These are phyloP conservation scores for Mycena maculata DNA, from an alignment of 768 basidiomycete genomes.

Conservation along the genomic window DNA sequence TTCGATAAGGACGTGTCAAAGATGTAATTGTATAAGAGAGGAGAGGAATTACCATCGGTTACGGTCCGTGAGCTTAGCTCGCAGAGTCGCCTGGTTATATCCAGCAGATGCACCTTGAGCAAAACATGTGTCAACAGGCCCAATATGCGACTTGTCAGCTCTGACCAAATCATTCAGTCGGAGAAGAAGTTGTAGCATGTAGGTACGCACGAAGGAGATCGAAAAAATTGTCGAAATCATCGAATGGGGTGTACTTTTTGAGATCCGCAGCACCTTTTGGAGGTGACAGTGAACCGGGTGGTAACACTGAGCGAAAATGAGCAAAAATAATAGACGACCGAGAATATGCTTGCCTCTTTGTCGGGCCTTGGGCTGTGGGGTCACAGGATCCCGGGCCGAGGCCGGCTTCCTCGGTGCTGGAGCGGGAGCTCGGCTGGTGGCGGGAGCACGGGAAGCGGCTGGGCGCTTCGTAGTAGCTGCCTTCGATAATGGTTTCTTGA, in stretches of 20 bases:
- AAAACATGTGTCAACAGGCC: constrained; percentile 77
- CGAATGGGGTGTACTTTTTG: constrained; percentile 41
- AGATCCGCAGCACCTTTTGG: constrained; percentile 40
- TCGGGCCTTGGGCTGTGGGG: constrained; percentile 56
- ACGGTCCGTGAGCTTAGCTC: constrained; percentile 56
- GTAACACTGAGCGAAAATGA: constrained; percentile 33
- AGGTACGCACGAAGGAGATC: constrained; percentile 64
- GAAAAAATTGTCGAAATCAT: constrained; percentile 56
- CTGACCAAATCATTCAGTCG: constrained; percentile 45
- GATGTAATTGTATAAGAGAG: background rate
- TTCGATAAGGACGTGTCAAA: constrained; percentile 42
- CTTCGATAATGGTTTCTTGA: constrained; percentile 40
- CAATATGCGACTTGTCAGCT: constrained; percentile 68
- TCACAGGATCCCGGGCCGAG: constrained; percentile 49
- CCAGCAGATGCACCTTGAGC: constrained; percentile 74
- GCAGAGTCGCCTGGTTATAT: constrained; percentile 70
- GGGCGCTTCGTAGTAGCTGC: constrained; percentile 40
- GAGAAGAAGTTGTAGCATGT: background rate
- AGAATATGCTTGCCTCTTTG: constrained; percentile 44
- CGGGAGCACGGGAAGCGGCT: constrained; percentile 22
- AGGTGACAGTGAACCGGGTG: constrained; percentile 45
- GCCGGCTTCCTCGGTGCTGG: constrained; percentile 34
- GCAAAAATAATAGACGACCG: constrained; percentile 25
- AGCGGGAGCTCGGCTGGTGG: no score
- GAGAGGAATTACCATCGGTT: constrained; percentile 61